Evolutionary conservation across 768 basidiomycete genomes (phyloP).

Genomic region (Suillus subluteus): DNA sequence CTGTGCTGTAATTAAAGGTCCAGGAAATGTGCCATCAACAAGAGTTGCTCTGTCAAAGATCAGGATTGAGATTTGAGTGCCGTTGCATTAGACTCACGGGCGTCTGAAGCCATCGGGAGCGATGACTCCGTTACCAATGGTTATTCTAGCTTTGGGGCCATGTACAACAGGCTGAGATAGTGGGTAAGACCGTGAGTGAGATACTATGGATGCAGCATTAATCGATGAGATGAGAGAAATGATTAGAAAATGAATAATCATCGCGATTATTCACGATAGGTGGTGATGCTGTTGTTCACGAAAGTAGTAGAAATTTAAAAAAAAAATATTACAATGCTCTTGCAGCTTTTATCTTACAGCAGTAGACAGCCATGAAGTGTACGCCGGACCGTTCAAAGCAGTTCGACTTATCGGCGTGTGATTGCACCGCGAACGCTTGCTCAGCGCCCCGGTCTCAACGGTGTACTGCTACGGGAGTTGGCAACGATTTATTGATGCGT

Average conservation of each 20-base stretch:
- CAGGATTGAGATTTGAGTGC: not conserved
- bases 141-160: conserved; percentile 28
- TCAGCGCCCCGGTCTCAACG: too few relatives aligned
- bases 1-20: not conserved
- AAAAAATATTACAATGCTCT: too few relatives aligned
- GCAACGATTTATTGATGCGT: not conserved
- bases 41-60: not conserved
- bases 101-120: conserved; percentile 50
- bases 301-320: too few relatives aligned
- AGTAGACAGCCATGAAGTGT: not conserved
- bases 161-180: conserved; percentile 15
- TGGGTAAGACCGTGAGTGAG: conserved; percentile 19
- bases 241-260: conserved; percentile 16
- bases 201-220: conserved; percentile 22
- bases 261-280: not conserved
- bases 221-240: conserved; percentile 14
- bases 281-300: not conserved
- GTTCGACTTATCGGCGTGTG: too few relatives aligned
- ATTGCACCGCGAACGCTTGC: not conserved
- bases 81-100: conserved; percentile 33
- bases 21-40: not conserved
- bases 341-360: not conserved
- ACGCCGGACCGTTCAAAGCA: not conserved
- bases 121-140: conserved; percentile 42
- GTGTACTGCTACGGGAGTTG: not conserved